A percentile compares a stretch with the other conserved stretches of the same genome.
These are phyloP conservation scores for Pythium graminicola DNA, from an alignment of 352 stramenopile species.

Conservation along the genomic window DNA sequence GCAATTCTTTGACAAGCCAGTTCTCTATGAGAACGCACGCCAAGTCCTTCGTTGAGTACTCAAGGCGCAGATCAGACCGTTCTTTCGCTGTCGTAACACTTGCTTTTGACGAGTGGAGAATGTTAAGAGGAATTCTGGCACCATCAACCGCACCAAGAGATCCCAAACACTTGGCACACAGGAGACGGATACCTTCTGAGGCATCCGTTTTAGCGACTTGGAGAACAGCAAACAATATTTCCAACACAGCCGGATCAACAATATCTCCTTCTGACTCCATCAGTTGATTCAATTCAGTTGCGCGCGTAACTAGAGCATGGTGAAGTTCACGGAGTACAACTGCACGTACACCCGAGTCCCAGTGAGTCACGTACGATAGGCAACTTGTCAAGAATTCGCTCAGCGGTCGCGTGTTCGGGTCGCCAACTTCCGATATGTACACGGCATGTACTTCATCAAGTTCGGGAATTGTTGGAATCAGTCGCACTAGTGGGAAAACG, in stretches of 20 bases:
- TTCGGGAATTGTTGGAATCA: constrained; percentile 59
- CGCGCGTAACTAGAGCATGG: constrained; percentile 51
- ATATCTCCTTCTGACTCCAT: constrained; percentile 70
- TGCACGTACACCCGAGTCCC: constrained; percentile 72
- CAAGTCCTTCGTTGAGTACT: constrained; percentile 75
- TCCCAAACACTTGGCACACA: constrained; percentile 68
- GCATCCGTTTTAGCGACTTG: constrained; percentile 60
- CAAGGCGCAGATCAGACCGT: constrained; percentile 22
- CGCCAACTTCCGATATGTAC: constrained; percentile 51
- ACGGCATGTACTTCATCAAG: constrained; percentile 58
- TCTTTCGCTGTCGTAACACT: constrained; percentile 5
- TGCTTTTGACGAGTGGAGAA: constrained; percentile 42
- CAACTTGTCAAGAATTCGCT: constrained; percentile 52
- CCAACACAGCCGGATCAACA: constrained; percentile 50
- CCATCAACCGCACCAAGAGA: constrained; percentile 76
- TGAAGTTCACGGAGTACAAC: constrained; percentile 67
- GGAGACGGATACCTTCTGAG: constrained; percentile 53
- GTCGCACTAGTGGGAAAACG: constrained; percentile 57
- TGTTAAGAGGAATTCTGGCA: constrained; percentile 58
- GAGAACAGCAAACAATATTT: constrained; percentile 61
- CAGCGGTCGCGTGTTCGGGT: constrained; percentile 27
- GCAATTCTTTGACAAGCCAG: constrained; percentile 76
- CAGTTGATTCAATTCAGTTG: constrained; percentile 48
- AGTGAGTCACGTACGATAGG: constrained; percentile 64
- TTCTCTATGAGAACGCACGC: constrained; percentile 76